Evolutionary conservation across 176 grass and related monocot species (phyloP).

Genomic region (Aegilops umbellulata): DNA sequence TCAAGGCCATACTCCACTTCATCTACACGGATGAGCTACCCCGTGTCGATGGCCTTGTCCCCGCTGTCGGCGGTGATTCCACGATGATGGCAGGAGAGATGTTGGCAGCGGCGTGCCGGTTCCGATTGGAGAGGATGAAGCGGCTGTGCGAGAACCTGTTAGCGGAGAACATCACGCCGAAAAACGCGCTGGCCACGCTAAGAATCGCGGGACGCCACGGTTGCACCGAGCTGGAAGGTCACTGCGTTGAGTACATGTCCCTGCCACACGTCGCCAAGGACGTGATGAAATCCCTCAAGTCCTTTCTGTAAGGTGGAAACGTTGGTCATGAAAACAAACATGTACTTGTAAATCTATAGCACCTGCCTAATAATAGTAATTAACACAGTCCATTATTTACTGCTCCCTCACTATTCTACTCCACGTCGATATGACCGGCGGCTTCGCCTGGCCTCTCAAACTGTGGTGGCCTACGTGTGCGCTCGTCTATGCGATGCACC

Average conservation of each 20-base stretch:
- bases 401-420: too few relatives aligned
- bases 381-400: too few relatives aligned
- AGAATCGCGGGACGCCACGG: not conserved
- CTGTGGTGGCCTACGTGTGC: too few relatives aligned
- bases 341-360: too few relatives aligned
- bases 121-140: not conserved
- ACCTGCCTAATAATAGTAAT: too few relatives aligned
- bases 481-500: too few relatives aligned
- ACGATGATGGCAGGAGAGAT: not conserved
- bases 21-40: slow-evolving; percentile 14
- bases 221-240: not conserved
- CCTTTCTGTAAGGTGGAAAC: not conserved
- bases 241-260: not conserved
- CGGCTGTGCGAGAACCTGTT: slow-evolving; percentile 19
- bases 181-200: not conserved
- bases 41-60: not conserved
- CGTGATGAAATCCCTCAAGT: not conserved
- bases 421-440: too few relatives aligned
- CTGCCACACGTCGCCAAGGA: not conserved
- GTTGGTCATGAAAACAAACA: too few relatives aligned
- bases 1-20: slow-evolving; percentile 19
- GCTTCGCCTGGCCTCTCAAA: too few relatives aligned
- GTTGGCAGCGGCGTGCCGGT: too few relatives aligned
- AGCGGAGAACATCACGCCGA: not conserved
- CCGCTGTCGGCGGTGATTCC: not conserved